These are phyloP conservation scores for Russula lepida DNA, from an alignment of 768 basidiomycete genomes.

Conservation along the genomic window DNA sequence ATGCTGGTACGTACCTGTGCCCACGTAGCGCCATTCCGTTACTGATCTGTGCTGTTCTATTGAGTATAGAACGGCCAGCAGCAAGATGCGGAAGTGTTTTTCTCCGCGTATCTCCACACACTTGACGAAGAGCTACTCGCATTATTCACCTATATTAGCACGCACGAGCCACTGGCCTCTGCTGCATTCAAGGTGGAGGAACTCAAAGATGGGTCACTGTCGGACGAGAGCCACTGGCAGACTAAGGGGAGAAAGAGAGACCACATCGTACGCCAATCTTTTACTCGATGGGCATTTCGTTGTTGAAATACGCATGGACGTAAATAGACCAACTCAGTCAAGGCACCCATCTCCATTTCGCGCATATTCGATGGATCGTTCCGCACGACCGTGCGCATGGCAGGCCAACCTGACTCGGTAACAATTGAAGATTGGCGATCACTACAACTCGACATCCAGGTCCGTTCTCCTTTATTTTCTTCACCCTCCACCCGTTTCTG, in stretches of 20 bases:
- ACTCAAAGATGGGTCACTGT: conserved; percentile 34
- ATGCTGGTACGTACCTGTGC: conserved; percentile 62
- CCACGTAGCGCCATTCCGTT: background rate
- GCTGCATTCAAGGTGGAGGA: conserved; percentile 34
- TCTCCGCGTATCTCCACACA: conserved; percentile 91
- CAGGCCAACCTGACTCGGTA: conserved; percentile 76
- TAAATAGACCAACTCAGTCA: no score
- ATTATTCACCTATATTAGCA: conserved; percentile 44
- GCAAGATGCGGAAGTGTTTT: conserved; percentile 97
- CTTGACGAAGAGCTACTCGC: conserved; percentile 84
- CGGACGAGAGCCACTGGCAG: conserved; percentile 83
- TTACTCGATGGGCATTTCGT: no score
- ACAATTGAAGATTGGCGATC: conserved; percentile 89
- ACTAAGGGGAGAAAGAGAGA: conserved; percentile 88
- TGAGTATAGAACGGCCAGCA: conserved; percentile 70
- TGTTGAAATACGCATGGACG: no score
- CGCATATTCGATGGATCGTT: conserved; percentile 91
- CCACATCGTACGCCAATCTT: conserved; percentile 53
- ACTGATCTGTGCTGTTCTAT: conserved; percentile 6
- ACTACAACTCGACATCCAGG: conserved; percentile 84
- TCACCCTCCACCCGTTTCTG: no score
- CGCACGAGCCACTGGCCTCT: conserved; percentile 31
- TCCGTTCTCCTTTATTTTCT: conserved; percentile 23
- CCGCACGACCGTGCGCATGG: conserved; percentile 71
- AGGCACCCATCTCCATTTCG: no score